phyloP scores from a whole-genome alignment of 257 asterid genomes.

The Misopates orontium region DNA sequence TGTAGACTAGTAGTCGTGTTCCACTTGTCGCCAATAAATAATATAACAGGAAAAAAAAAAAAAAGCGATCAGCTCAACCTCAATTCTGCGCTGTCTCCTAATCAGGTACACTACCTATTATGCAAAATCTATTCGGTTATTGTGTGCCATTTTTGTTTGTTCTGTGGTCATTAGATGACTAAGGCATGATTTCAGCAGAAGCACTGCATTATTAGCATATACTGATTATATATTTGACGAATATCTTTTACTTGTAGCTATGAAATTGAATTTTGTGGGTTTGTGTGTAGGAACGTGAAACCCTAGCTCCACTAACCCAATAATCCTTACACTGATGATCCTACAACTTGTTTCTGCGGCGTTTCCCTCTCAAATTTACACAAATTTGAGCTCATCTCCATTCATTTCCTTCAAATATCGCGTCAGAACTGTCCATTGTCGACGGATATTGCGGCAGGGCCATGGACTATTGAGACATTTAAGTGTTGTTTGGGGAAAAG shows the following conservation, averaged over 20 bases:
- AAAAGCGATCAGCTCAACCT: no score
- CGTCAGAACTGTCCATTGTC: slow-evolving; percentile 23
- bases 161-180: no score
- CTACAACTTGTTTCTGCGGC: slow-evolving; percentile 41
- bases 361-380: slow-evolving; percentile 32
- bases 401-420: slow-evolving; percentile 32
- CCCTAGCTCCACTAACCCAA: slow-evolving; percentile 14
- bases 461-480: slow-evolving; percentile 8
- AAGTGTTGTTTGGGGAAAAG: slow-evolving; percentile 14
- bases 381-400: slow-evolving; percentile 40
- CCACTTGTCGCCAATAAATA: no score
- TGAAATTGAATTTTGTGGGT: slow-evolving; percentile 10
- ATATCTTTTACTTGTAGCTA: background rate
- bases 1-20: no score
- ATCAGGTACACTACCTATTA: no score
- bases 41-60: no score
- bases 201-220: slow-evolving; percentile 1
- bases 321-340: slow-evolving; percentile 38
- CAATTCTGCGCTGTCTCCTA: no score
- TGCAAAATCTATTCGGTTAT: no score
- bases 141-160: no score
- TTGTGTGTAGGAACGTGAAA: slow-evolving; percentile 28
- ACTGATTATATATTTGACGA: background rate
- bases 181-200: background rate
- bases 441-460: slow-evolving; percentile 29